These are phyloP conservation scores for Tetradesmus obliquus DNA, from an alignment of 139 green algal species.

Conservation along the genomic window DNA sequence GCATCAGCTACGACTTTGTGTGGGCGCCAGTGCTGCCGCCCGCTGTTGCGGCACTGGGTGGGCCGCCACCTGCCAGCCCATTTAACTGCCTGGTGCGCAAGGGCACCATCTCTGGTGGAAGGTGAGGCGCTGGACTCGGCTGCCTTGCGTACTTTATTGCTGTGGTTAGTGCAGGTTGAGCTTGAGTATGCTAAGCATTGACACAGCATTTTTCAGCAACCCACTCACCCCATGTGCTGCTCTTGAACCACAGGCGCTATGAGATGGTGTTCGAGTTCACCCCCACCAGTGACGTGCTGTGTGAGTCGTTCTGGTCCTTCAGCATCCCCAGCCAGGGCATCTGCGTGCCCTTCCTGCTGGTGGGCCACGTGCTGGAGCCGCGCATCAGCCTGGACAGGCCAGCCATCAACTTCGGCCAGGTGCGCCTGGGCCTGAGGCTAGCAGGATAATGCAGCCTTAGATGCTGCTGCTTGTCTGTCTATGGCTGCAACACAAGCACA, in stretches of 20 bases:
- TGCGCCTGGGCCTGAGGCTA: neutral
- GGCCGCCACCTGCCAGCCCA: slow-evolving; percentile 25
- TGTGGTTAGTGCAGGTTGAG: neutral
- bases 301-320: slow-evolving; percentile 86
- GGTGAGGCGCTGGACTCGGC: neutral
- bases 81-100: slow-evolving; percentile 47
- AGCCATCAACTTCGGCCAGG: slow-evolving; percentile 76
- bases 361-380: slow-evolving; percentile 78
- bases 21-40: slow-evolving; percentile 63
- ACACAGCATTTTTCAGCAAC: neutral
- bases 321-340: slow-evolving; percentile 78
- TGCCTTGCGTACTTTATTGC: neutral
- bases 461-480: neutral
- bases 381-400: slow-evolving; percentile 76
- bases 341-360: slow-evolving; percentile 78
- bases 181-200: neutral
- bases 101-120: slow-evolving; percentile 36
- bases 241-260: slow-evolving; percentile 57
- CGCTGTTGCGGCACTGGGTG: slow-evolving; percentile 27
- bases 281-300: slow-evolving; percentile 58
- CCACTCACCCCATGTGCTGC: neutral
- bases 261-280: slow-evolving; percentile 90
- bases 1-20: slow-evolving; percentile 81
- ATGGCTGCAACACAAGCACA: neutral
- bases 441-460: neutral